Evolutionary conservation across 768 basidiomycete species (phyloP).

Genomic region (Phanerodontia chrysosporium): DNA sequence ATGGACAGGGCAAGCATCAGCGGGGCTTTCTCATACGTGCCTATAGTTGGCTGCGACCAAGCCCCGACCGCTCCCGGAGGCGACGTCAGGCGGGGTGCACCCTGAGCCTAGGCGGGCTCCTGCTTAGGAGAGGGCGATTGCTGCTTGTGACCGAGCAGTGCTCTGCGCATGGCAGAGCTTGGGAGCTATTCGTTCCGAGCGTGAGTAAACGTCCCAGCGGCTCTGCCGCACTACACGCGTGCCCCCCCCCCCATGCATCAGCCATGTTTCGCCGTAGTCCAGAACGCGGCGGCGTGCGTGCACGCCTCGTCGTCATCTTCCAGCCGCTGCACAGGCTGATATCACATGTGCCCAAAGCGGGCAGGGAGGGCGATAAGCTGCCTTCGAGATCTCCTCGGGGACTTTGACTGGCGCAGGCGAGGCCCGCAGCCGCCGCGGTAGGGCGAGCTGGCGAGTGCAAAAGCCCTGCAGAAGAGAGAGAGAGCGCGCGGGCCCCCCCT

Average conservation of each 20-base stretch:
- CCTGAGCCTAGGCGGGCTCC: neutral
- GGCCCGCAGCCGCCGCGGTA: neutral
- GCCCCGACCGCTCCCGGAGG: constrained; percentile 2
- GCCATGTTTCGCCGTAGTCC: constrained; percentile 1
- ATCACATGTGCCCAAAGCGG: constrained; percentile 3
- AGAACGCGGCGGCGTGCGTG: neutral
- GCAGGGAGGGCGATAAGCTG: neutral
- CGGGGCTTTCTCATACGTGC: constrained; percentile 3
- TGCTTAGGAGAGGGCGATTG: neutral
- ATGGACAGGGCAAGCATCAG: neutral
- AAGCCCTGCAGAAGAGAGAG: too few relatives aligned
- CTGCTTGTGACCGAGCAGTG: neutral
- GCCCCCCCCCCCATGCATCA: neutral
- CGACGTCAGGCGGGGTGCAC: neutral
- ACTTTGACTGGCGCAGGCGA: constrained; percentile 3
- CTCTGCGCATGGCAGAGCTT: neutral
- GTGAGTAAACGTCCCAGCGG: neutral
- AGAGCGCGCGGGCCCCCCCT: too few relatives aligned
- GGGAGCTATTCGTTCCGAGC: neutral
- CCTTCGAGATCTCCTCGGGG: constrained; percentile 7
- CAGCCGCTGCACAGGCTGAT: constrained; percentile 2
- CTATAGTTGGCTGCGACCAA: constrained; percentile 4
- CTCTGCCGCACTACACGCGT: neutral
- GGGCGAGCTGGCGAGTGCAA: too few relatives aligned
- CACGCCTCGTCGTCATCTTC: neutral